Percentiles rank a stretch among this genome's conserved stretches.
These are phyloP conservation scores for Echeveria elegans DNA, from an alignment of 164 flowering plant species.

Conservation along the genomic window DNA sequence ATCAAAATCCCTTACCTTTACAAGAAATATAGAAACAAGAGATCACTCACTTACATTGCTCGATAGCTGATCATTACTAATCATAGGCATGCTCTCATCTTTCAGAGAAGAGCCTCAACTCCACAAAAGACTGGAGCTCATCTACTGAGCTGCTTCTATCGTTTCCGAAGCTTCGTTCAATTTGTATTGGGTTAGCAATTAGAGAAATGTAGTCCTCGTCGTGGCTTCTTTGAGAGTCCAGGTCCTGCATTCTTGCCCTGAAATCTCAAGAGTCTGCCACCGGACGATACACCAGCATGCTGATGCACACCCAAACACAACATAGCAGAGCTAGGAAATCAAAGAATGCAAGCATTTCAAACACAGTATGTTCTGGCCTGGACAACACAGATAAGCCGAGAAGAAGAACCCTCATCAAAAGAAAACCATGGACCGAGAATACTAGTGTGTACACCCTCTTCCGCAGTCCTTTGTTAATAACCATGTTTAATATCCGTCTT, in stretches of 20 bases:
- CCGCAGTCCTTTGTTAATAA: constrained; percentile 76
- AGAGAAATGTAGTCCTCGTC: constrained; percentile 42
- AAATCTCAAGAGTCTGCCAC: constrained; percentile 77
- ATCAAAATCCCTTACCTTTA: background rate
- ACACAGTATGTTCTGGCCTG: constrained; percentile 45
- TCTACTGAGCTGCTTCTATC: constrained; percentile 54
- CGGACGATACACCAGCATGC: constrained; percentile 80
- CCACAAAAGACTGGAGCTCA: constrained; percentile 10
- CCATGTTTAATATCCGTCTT: constrained; percentile 49
- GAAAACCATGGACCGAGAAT: constrained; percentile 56
- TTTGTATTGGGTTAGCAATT: constrained; percentile 48
- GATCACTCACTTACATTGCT: background rate
- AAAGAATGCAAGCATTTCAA: constrained; percentile 61
- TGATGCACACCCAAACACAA: constrained; percentile 61
- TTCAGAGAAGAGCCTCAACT: constrained; percentile 1
- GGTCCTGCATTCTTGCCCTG: constrained; percentile 30
- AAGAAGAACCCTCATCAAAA: constrained; percentile 67
- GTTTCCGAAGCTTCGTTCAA: constrained; percentile 26
- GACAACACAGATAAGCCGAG: constrained; percentile 77
- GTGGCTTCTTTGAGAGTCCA: constrained; percentile 47
- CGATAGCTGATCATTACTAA: background rate
- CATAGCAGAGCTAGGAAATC: constrained; percentile 63
- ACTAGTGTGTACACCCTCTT: constrained; percentile 70
- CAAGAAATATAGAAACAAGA: background rate
- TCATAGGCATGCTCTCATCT: background rate